A percentile compares a stretch with the other conserved stretches of the same genome.
Evolutionary conservation across 371 early-diverging fungal species (phyloP).

Genomic region (Mortierella sp.): DNA sequence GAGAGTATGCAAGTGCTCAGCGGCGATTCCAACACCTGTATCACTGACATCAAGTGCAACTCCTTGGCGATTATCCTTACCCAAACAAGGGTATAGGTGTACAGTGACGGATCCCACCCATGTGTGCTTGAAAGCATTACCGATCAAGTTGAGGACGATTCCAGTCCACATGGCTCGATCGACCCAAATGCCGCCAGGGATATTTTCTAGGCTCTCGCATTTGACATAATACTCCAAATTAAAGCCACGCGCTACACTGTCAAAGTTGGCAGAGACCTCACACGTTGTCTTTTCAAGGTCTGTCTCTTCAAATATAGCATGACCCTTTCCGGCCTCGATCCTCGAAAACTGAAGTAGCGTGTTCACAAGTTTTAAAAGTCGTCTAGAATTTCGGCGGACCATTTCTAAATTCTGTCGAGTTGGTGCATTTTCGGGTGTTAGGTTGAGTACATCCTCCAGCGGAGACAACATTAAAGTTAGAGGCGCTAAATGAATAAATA

Average conservation of each 20-base stretch:
- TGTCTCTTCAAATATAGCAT: slow-evolving; percentile 58
- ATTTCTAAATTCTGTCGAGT: slow-evolving; percentile 38
- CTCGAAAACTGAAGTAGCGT: slow-evolving; percentile 59
- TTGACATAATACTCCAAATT: slow-evolving; percentile 38
- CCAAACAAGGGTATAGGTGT: slow-evolving; percentile 36
- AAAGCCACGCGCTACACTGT: slow-evolving; percentile 54
- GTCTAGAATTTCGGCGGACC: slow-evolving; percentile 59
- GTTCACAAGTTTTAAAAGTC: slow-evolving; percentile 63
- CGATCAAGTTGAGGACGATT: slow-evolving; percentile 61
- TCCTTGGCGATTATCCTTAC: slow-evolving; percentile 37
- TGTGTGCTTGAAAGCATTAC: slow-evolving; percentile 60
- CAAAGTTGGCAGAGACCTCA: slow-evolving; percentile 59
- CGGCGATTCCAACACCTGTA: slow-evolving; percentile 60
- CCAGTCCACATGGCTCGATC: slow-evolving; percentile 63
- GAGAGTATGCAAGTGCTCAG: slow-evolving; percentile 43
- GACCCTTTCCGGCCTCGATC: slow-evolving; percentile 61
- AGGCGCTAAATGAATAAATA: slow-evolving; percentile 44
- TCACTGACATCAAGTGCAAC: slow-evolving; percentile 53
- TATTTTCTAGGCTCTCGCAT: slow-evolving; percentile 26
- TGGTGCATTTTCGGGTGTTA: slow-evolving; percentile 36
- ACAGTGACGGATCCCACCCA: slow-evolving; percentile 55
- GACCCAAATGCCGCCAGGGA: slow-evolving; percentile 53
- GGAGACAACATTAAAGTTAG: slow-evolving; percentile 64
- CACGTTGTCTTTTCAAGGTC: slow-evolving; percentile 57
- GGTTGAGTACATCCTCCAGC: slow-evolving; percentile 58